phyloP scores from a whole-genome alignment of 2,329 filamentous ascomycete species.

The Exophiala phaeomuriformis region DNA sequence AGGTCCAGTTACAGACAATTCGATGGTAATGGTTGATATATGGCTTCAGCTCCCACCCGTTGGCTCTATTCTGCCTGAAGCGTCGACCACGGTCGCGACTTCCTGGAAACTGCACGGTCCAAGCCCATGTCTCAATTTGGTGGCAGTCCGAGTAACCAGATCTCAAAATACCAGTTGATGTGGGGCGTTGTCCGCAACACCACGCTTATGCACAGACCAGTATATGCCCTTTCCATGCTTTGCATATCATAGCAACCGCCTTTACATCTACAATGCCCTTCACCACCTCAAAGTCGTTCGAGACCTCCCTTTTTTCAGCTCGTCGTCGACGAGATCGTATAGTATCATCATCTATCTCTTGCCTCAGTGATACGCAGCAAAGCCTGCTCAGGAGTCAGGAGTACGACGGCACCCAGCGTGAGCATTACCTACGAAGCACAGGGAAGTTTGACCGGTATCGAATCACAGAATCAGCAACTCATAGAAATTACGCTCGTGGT shows the following conservation, averaged over 20 bases:
- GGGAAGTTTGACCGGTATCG: not conserved
- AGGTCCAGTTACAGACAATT: conserved; percentile 1
- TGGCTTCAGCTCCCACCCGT: not conserved
- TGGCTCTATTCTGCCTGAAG: not conserved
- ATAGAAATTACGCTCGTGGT: not conserved
- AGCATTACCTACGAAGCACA: not conserved
- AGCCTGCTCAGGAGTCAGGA: not conserved
- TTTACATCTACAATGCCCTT: conserved; percentile 16
- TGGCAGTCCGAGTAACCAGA: conserved; percentile 3
- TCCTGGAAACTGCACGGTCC: conserved; percentile 3
- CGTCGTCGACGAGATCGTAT: conserved; percentile 4
- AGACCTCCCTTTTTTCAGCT: conserved; percentile 3
- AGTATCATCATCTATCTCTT: conserved; percentile 7
- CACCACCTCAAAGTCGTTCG: conserved; percentile 5
- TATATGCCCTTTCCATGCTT: conserved; percentile 18
- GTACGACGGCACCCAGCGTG: not conserved
- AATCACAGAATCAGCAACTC: not conserved
- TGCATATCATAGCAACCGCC: conserved; percentile 27
- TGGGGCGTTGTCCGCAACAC: conserved; percentile 14
- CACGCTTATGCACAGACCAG: conserved; percentile 18
- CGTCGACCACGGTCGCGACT: conserved; percentile 4
- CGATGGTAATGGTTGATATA: not conserved
- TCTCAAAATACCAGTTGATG: conserved; percentile 9
- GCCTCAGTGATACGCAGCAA: not conserved
- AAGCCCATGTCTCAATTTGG: not conserved